These are phyloP conservation scores for Sporothrix sp. DNA, from an alignment of 2,329 filamentous ascomycete species.

Conservation along the genomic window DNA sequence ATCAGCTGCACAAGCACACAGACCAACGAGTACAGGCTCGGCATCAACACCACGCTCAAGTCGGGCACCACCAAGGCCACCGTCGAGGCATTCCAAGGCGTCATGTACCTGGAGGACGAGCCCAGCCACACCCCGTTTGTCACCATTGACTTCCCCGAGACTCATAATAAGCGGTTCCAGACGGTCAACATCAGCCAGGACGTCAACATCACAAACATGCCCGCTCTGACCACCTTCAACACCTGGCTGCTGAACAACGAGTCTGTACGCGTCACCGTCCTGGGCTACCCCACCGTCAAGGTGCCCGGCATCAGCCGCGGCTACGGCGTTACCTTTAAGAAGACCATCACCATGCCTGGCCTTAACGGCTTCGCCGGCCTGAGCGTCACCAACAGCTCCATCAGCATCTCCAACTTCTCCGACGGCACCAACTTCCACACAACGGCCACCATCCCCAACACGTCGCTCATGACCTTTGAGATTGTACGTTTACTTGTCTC, in stretches of 20 bases:
- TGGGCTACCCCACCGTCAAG: slow-evolving; percentile 42
- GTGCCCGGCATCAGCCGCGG: slow-evolving; percentile 39
- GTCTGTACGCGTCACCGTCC: slow-evolving; percentile 39
- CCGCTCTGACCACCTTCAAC: slow-evolving; percentile 46
- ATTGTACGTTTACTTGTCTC: slow-evolving; percentile 47
- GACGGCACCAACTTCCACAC: slow-evolving; percentile 52
- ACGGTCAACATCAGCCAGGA: slow-evolving; percentile 43
- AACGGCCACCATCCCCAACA: slow-evolving; percentile 52
- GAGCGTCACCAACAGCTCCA: slow-evolving; percentile 38
- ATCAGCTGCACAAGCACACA: slow-evolving; percentile 40
- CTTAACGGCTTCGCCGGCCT: slow-evolving; percentile 48
- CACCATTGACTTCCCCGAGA: slow-evolving; percentile 41
- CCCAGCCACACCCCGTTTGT: slow-evolving; percentile 39
- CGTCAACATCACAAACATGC: slow-evolving; percentile 36
- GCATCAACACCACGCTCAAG: slow-evolving; percentile 46
- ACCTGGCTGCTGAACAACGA: slow-evolving; percentile 42
- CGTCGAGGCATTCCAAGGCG: slow-evolving; percentile 40
- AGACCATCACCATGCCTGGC: slow-evolving; percentile 36
- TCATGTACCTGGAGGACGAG: slow-evolving; percentile 45
- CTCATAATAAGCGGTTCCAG: slow-evolving; percentile 38
- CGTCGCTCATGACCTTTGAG: slow-evolving; percentile 52
- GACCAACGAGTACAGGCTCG: slow-evolving; percentile 37
- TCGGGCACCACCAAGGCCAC: slow-evolving; percentile 44
- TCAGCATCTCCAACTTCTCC: slow-evolving; percentile 31
- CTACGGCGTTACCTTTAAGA: slow-evolving; percentile 45